Conservation (phyloP, 2,329 filamentous ascomycete species). For the Fusarium phyllophilum region DNA sequence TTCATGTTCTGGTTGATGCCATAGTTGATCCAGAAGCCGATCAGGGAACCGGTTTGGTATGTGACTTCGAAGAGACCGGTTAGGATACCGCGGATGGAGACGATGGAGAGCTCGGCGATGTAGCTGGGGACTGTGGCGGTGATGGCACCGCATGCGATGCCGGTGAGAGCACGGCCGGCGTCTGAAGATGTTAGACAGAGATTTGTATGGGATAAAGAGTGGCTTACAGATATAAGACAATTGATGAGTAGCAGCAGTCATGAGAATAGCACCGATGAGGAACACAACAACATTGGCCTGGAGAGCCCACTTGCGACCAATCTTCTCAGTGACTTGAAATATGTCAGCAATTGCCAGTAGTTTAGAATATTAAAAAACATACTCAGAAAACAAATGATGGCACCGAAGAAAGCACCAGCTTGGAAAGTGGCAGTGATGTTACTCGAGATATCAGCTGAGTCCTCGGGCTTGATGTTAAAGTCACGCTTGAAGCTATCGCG, state of each 20-base stretch:
- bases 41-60: constrained; percentile 61
- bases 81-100: constrained; percentile 66
- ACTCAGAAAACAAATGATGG: constrained; percentile 58
- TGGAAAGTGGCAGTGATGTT: constrained; percentile 61
- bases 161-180: constrained; percentile 66
- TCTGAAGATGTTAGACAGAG: constrained; percentile 51
- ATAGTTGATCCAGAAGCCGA: constrained; percentile 65
- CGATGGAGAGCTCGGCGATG: constrained; percentile 69
- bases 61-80: constrained; percentile 64
- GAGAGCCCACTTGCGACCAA: constrained; percentile 62
- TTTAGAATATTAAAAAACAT: not conserved
- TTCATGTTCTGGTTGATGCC: constrained; percentile 55
- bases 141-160: constrained; percentile 66
- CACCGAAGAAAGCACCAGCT: constrained; percentile 64
- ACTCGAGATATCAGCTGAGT: constrained; percentile 48
- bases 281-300: constrained; percentile 57
- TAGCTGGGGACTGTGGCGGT: constrained; percentile 71
- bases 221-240: constrained; percentile 56
- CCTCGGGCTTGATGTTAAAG: constrained; percentile 46
- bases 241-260: constrained; percentile 53
- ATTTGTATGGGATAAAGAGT: fast-evolving
- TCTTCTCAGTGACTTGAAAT: constrained; percentile 54
- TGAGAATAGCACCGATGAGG: constrained; percentile 56
- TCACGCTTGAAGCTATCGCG: constrained; percentile 59
- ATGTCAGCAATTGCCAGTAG: not conserved